Evolutionary conservation across 2,329 filamentous ascomycete genomes (phyloP).

Genomic region (Myriosclerotinia scirpicola): DNA sequence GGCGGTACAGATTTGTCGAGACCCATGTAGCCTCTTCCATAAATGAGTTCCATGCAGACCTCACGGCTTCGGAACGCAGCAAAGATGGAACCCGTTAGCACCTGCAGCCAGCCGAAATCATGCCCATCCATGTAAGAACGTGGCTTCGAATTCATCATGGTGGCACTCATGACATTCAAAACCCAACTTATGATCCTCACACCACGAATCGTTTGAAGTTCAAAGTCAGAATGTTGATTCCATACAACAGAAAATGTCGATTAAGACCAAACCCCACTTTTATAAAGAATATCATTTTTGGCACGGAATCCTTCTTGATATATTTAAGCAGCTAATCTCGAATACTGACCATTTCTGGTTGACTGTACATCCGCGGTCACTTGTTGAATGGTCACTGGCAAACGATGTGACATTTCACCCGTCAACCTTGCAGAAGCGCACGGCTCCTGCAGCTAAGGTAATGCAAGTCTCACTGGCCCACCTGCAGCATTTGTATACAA

Average conservation of each 20-base stretch:
- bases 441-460: not conserved
- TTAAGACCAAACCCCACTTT: conserved; percentile 4
- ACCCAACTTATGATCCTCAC: not conserved
- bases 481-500: not conserved
- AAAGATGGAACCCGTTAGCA: not conserved
- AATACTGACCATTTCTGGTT: not conserved
- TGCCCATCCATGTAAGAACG: not conserved
- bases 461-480: conserved; percentile 2
- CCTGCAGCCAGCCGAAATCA: conserved; percentile 8
- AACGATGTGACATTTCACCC: conserved; percentile 12
- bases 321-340: conserved; percentile 10
- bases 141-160: not conserved
- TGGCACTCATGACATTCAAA: not conserved
- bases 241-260: not conserved
- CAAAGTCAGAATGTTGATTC: not conserved
- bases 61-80: not conserved
- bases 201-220: not conserved
- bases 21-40: not conserved
- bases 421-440: conserved; percentile 11
- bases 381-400: not conserved
- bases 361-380: conserved; percentile 2
- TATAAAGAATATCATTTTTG: conserved; percentile 7
- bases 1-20: not conserved
- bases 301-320: conserved; percentile 16
- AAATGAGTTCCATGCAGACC: not conserved